These are phyloP conservation scores for Colletotrichum zoysiae DNA, from an alignment of 2,329 filamentous ascomycete species.

Conservation along the genomic window DNA sequence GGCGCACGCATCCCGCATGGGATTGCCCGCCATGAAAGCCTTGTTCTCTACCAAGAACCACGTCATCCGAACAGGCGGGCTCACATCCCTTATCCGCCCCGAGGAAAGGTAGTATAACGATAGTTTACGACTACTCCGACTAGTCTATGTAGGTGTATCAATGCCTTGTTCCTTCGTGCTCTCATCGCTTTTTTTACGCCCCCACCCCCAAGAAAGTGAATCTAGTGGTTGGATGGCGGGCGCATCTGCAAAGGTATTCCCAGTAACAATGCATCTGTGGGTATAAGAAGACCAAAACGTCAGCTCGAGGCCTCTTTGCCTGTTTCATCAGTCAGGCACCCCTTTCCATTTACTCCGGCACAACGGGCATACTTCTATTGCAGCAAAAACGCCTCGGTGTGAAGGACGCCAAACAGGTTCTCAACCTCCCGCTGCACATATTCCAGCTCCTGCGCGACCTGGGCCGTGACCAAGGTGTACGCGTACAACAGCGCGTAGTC, in stretches of 20 bases:
- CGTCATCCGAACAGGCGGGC: neutral
- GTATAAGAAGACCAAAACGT: neutral
- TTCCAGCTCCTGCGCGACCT: conserved; percentile 74
- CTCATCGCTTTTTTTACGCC: neutral
- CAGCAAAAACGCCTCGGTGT: conserved; percentile 70
- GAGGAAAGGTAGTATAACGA: conserved; percentile 11
- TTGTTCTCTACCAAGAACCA: neutral
- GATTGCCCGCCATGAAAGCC: neutral
- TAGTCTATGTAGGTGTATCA: conserved; percentile 14
- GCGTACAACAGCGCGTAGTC: conserved; percentile 95
- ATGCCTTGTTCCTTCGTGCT: conserved; percentile 12
- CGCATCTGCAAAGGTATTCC: neutral
- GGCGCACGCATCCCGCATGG: neutral
- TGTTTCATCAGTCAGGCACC: conserved; percentile 9
- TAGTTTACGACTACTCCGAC: conserved; percentile 26
- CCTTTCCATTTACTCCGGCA: neutral
- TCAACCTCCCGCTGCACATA: conserved; percentile 73
- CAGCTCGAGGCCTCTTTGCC: neutral
- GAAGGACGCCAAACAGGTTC: conserved; percentile 71
- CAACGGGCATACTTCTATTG: conserved; percentile 54
- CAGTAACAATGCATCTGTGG: conserved; percentile 1
- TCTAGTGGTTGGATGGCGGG: neutral
- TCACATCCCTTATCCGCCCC: neutral
- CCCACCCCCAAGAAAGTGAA: neutral
- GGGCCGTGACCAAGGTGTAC: conserved; percentile 79